A percentile compares a stretch with the other conserved stretches of the same genome.
Evolutionary conservation across 1,284 basidiomycete genomes (phyloP).

Genomic region (Rhodofomes roseus): DNA sequence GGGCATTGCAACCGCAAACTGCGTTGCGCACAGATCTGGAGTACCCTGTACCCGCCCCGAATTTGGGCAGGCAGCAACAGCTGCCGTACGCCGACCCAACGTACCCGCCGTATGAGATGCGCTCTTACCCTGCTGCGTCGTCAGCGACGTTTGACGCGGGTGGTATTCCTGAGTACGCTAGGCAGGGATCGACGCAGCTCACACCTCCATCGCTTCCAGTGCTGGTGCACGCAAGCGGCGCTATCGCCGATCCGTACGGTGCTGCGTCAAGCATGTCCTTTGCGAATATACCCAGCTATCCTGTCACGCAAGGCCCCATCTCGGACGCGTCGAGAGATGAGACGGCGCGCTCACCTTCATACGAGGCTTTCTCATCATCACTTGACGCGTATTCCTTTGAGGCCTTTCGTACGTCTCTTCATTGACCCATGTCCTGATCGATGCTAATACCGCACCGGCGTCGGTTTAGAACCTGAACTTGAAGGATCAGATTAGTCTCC

Average conservation of each 20-base stretch:
- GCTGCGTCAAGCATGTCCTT: too few species aligned
- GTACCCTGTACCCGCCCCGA: too few species aligned
- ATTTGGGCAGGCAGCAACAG: too few species aligned
- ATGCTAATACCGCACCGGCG: background rate
- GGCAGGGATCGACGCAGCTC: too few species aligned
- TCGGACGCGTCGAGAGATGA: background rate
- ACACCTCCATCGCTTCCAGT: too few species aligned
- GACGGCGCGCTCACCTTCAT: background rate
- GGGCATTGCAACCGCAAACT: background rate
- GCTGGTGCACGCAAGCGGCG: too few species aligned
- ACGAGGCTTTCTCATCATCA: background rate
- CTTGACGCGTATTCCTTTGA: background rate
- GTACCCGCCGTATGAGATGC: too few species aligned
- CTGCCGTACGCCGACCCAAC: background rate
- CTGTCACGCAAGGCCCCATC: background rate
- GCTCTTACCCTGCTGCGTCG: too few species aligned
- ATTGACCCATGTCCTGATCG: too few species aligned
- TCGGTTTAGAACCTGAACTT: background rate
- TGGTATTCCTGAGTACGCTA: too few species aligned
- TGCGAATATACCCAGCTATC: background rate
- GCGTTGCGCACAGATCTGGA: background rate
- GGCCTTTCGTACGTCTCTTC: background rate
- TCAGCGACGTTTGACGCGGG: too few species aligned
- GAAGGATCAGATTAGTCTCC: background rate
- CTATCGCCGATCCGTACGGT: too few species aligned